Conservation (phyloP, 2,329 filamentous ascomycete species). For the Botryosphaeria dothidea region DNA sequence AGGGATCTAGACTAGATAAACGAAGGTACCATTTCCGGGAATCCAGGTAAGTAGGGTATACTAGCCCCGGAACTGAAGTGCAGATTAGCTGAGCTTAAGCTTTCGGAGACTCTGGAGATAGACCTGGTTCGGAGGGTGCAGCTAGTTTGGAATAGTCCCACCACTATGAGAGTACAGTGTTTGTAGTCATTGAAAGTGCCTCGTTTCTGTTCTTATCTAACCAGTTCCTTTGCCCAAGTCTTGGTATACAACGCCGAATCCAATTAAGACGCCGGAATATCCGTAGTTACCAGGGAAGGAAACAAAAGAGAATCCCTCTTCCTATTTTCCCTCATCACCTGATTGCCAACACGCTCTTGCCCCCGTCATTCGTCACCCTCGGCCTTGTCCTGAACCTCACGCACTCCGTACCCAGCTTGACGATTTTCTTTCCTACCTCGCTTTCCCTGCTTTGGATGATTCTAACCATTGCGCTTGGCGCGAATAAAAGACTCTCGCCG, state of each 20-base stretch:
- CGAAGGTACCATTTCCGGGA: background rate
- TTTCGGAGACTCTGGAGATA: no score
- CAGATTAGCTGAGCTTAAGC: no score
- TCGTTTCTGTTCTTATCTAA: no score
- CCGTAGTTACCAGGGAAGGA: background rate
- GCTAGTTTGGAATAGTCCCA: no score
- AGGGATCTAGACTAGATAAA: background rate
- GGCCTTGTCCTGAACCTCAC: slow-evolving; percentile 18
- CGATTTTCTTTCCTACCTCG: background rate
- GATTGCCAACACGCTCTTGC: slow-evolving; percentile 17
- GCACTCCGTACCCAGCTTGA: slow-evolving; percentile 13
- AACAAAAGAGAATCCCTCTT: background rate
- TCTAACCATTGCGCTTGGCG: slow-evolving; percentile 1
- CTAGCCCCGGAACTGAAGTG: no score
- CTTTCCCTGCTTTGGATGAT: background rate
- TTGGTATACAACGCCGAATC: no score
- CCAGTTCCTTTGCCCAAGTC: no score
- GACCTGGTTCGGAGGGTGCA: no score
- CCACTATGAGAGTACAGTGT: no score
- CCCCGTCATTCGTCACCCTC: slow-evolving; percentile 15
- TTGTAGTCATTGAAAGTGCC: no score
- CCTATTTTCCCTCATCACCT: background rate
- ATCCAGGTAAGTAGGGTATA: no score
- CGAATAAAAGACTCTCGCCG: slow-evolving; percentile 14
- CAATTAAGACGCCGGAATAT: no score